A percentile compares a stretch with the other conserved stretches of the same genome.
Conservation (phyloP, 2,329 filamentous ascomycete genomes). For the Pseudopithomyces chartarum region DNA sequence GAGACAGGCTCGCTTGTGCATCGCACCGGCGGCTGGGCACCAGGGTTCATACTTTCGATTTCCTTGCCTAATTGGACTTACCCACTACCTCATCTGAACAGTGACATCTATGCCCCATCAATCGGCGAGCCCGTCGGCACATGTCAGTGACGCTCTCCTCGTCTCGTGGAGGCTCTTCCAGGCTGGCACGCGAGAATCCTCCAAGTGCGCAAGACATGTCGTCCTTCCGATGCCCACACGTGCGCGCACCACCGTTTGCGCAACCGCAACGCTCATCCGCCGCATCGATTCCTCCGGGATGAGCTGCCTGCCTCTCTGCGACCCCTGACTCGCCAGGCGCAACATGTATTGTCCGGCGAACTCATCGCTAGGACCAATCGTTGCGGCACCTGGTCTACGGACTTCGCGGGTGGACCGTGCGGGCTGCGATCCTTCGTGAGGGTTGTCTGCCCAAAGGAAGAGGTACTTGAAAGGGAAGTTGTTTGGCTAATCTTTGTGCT, state of each 20-base stretch:
- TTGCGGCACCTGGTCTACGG: not conserved
- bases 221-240: not conserved
- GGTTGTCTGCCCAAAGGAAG: not conserved
- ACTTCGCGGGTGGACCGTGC: slow-evolving; percentile 4
- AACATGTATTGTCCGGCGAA: not conserved
- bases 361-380: slow-evolving; percentile 1
- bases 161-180: no score
- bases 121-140: not conserved
- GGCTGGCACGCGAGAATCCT: not conserved
- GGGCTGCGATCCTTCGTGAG: not conserved
- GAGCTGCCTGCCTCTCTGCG: not conserved
- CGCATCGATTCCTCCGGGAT: not conserved
- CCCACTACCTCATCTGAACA: not conserved
- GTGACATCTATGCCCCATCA: not conserved
- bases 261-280: not conserved
- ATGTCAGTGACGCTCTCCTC: no score
- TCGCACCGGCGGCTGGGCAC: not conserved
- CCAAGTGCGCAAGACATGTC: not conserved
- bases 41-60: no score
- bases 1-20: not conserved
- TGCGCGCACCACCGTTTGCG: not conserved
- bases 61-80: no score
- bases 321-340: not conserved
- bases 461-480: not conserved
- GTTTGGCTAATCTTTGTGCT: not conserved